Conservation (phyloP, 2,329 filamentous ascomycete genomes). For the Sclerotinia minor region DNA sequence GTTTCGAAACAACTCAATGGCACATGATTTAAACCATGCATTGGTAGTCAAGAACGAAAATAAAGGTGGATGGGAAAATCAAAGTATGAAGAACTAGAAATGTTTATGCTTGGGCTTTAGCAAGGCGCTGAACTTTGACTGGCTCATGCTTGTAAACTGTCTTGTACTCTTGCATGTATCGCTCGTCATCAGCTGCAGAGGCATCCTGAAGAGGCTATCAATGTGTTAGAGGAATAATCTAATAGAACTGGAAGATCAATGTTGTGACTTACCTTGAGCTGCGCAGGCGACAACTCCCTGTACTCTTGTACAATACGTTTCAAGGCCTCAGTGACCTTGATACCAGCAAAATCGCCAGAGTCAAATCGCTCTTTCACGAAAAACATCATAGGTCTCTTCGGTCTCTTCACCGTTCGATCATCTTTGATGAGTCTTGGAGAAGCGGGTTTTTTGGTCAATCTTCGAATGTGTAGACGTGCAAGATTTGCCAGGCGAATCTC, state of each 20-base stretch:
- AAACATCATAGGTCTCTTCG: constrained; percentile 43
- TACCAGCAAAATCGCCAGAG: constrained; percentile 53
- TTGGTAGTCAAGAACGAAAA: not conserved
- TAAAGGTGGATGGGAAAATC: not conserved
- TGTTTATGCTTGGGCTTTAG: not conserved
- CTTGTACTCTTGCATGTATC: constrained; percentile 33
- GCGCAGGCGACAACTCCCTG: constrained; percentile 47
- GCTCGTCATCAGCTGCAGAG: constrained; percentile 32
- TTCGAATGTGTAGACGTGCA: constrained; percentile 48
- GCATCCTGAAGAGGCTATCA: constrained; percentile 33
- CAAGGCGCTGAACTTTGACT: not conserved
- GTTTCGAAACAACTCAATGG: not conserved
- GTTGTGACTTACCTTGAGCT: constrained; percentile 45
- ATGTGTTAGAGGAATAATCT: not conserved
- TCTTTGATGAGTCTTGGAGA: constrained; percentile 48
- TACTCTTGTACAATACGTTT: constrained; percentile 50
- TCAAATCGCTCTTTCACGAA: constrained; percentile 49
- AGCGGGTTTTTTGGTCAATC: constrained; percentile 9
- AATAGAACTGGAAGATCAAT: not conserved
- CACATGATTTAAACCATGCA: not conserved
- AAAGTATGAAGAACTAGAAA: not conserved
- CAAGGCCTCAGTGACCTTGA: constrained; percentile 44
- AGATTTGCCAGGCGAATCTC: constrained; percentile 60
- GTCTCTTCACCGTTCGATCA: constrained; percentile 52
- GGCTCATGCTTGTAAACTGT: constrained; percentile 21